Evolutionary conservation across 257 asterid genomes (phyloP).

Genomic region (Euphrasia confusa): DNA sequence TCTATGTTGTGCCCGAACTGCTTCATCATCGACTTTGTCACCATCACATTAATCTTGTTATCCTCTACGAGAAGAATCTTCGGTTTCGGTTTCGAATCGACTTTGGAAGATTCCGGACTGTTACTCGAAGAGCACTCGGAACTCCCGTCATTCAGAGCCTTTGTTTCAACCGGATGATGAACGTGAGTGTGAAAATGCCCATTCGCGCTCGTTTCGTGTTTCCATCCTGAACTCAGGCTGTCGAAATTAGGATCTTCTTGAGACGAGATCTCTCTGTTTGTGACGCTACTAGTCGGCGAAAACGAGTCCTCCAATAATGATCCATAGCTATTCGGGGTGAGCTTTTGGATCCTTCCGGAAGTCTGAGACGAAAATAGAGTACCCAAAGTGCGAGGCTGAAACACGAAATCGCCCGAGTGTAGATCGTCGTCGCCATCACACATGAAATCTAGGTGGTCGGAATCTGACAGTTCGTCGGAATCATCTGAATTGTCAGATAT

Average conservation of each 20-base stretch:
- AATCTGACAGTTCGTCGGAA: conserved; percentile 59
- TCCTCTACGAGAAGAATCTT: conserved; percentile 89
- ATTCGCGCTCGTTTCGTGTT: conserved; percentile 16
- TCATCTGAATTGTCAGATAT: conserved; percentile 58
- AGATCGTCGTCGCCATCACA: conserved; percentile 55
- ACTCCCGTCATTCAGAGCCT: conserved; percentile 22
- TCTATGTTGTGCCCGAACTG: conserved; percentile 65
- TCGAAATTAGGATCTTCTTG: conserved; percentile 45
- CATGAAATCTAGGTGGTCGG: conserved; percentile 37
- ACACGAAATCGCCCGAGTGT: conserved; percentile 54
- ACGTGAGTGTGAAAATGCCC: conserved; percentile 23
- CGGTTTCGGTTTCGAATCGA: conserved; percentile 42
- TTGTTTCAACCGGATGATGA: conserved; percentile 19
- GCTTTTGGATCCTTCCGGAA: conserved; percentile 43
- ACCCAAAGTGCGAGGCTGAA: conserved; percentile 71
- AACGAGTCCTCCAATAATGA: conserved; percentile 36
- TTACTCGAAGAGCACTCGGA: conserved; percentile 50
- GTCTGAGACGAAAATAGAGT: conserved; percentile 53
- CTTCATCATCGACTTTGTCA: conserved; percentile 75
- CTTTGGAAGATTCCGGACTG: conserved; percentile 28
- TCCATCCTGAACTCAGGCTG: conserved; percentile 20
- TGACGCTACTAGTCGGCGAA: conserved; percentile 34
- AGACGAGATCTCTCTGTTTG: conserved; percentile 37
- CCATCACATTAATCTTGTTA: conserved; percentile 78
- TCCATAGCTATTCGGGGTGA: conserved; percentile 33